A percentile compares a stretch with the other conserved stretches of the same genome.
phyloP scores from a whole-genome alignment of 2,329 filamentous ascomycete species.

The Diaporthe eres region DNA sequence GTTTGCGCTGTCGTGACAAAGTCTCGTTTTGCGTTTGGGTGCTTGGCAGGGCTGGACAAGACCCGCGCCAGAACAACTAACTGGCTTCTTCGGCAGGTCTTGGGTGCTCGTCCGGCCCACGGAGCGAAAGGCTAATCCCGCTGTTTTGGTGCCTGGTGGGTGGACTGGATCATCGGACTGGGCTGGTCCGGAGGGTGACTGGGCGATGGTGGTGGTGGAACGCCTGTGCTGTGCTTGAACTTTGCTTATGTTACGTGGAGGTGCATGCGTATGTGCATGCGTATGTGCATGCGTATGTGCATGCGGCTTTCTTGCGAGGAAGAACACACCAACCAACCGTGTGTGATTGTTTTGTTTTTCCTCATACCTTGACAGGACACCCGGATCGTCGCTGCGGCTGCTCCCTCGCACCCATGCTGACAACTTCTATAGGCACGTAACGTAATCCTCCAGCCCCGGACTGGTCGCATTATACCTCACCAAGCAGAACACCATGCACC shows the following conservation, averaged over 20 bases:
- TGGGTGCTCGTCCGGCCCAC: slow-evolving; percentile 23
- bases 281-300: not conserved
- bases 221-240: not conserved
- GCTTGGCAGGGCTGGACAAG: slow-evolving; percentile 8
- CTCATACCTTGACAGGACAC: too few relatives aligned
- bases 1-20: not conserved
- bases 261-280: not conserved
- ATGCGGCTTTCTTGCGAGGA: not conserved
- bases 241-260: not conserved
- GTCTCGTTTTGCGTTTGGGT: slow-evolving; percentile 8
- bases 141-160: not conserved
- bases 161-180: slow-evolving; percentile 20
- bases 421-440: not conserved
- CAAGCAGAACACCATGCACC: not conserved
- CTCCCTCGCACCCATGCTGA: not conserved
- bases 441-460: too few relatives aligned
- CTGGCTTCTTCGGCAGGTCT: not conserved
- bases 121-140: not conserved
- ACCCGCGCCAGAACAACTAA: not conserved
- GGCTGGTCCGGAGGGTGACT: not conserved
- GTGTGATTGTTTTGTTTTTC: too few relatives aligned
- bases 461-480: not conserved
- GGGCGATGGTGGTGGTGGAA: not conserved
- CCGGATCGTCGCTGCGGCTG: not conserved
- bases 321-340: not conserved